Evolutionary conservation across 768 basidiomycete genomes (phyloP), one percentile per base, ranked within the genome.

Genomic region (Chalciporus pseudorubinellus): DNA sequence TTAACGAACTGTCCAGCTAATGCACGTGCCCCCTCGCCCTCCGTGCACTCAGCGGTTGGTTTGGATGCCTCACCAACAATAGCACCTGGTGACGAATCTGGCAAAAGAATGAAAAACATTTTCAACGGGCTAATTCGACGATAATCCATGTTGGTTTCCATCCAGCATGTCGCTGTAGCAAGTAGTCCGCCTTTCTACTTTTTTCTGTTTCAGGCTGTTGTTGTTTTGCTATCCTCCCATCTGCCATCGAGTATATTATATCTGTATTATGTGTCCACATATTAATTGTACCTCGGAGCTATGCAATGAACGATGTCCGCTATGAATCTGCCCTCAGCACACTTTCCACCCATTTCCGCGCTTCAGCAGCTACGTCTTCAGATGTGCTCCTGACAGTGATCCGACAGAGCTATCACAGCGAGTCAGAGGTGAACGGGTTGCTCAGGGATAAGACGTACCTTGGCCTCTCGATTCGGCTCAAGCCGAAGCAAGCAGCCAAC

Each of bases 401-500:
- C 31, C 97, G 87, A 71, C 93, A 98, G 29, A 98, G 76, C 91
- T 95, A 64, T 51, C 24, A 20, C 16, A 29, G 38, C 18, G n/a
- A 39, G 21, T 56, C 12, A 55, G 39, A 39, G 18, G 33, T 24
- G 43, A 20, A 39, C 7, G 14, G 22, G 24, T 18, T 20, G 34
- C 40, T 33, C 38, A 18, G 51, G 31, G 52, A 12, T 8, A 39
- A 19, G 6, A 55, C 79, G 45, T 63, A 92, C 93, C 80, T 97
- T 95, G 22, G 95, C 97, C 53, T 97, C 94, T 46, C 83, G 81
- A 72, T 98, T 99, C 2, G 97, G 97, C 69, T 99, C 97, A 24
- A 98, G 68, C 48, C 97, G 81, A 57, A 98, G 70, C 55, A 99
- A 74, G 65, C 97, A 98, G 6, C 97, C 97, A 44, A 98, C 92